phyloP scores from a whole-genome alignment of 495 filamentous ascomycete species.

The Penicillium crystallinum region DNA sequence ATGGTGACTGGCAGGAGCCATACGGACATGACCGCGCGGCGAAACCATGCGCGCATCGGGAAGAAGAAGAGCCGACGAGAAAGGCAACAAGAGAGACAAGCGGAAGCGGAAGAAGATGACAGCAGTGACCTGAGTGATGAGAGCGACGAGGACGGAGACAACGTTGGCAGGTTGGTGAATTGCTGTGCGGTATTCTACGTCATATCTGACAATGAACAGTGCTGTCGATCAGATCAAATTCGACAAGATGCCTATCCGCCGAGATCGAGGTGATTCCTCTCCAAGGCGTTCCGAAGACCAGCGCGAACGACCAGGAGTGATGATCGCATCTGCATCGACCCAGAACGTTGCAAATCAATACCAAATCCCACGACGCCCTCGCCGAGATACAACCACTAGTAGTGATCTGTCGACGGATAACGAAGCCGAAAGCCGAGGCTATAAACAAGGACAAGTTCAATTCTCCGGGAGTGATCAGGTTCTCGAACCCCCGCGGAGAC shows the following conservation, averaged over 20 bases:
- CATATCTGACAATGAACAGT: slow-evolving; percentile 32
- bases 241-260: slow-evolving; percentile 86
- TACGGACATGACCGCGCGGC: slow-evolving; percentile 68
- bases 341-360: slow-evolving; percentile 45
- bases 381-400: slow-evolving; percentile 83
- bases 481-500: slow-evolving; percentile 53
- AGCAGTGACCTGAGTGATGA: slow-evolving; percentile 96
- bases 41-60: slow-evolving; percentile 46
- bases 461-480: slow-evolving; percentile 45
- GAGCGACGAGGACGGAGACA: slow-evolving; percentile 82
- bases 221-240: slow-evolving; percentile 84
- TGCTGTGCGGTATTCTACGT: background rate
- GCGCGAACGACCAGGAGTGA: slow-evolving; percentile 48
- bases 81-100: slow-evolving; percentile 50
- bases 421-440: slow-evolving; percentile 66
- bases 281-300: slow-evolving; percentile 60
- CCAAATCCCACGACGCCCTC: slow-evolving; percentile 69
- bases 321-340: slow-evolving; percentile 51
- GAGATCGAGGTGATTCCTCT: slow-evolving; percentile 73
- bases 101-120: slow-evolving; percentile 90
- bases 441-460: slow-evolving; percentile 56
- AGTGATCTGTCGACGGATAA: slow-evolving; percentile 91
- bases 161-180: slow-evolving; percentile 31
- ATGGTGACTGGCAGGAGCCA: slow-evolving; percentile 72
- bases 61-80: slow-evolving; percentile 37